Evolutionary conservation across 768 basidiomycete genomes (phyloP), one percentile per base, ranked within the genome.

Genomic region (Macrolepiota albuminosa): DNA sequence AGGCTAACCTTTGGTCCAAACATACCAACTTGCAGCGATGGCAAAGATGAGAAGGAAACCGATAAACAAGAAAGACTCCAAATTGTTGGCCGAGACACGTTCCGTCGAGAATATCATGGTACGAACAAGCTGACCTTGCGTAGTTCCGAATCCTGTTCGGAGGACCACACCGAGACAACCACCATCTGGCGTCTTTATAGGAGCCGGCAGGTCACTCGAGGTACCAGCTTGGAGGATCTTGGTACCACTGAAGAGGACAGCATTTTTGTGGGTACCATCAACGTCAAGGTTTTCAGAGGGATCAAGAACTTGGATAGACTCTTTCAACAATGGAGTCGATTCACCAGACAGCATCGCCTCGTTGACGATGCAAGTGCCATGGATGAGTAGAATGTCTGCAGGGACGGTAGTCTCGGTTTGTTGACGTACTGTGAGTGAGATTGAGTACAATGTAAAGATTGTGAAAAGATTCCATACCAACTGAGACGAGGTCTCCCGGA

Each of bases 61-160:
- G 61, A 99, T 98, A 77, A 99, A 99, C 59, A 98, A 75, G 85
- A 98, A 98, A 0, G 88, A 89, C 70, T 99, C 97, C 61, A 90
- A 53, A 72, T 96, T 98, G 75, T 98, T 98, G 29, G 97, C 97
- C 8, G 94, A 93, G 24, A 99, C 88, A 6, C 95, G 90, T 68
- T 99, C 97, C 0, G 93, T 95, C 14, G 93, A 95, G 78, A 98
- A 99, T 59, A 99, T 95, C 97, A 98, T 99, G 0, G 97, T 98
- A 58, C 96, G 81, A 36, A 99, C 95, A 37, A 99, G 86, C 73
- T 96, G 93, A 42, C 97, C 97, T 71, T 99, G 97, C 0, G 94
- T 87, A 10, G 97, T 99, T 9, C 97, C 97, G 69, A 98, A 99
- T 1, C 97, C 96, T 13, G 97, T 98, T 57, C 94, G 87, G 45